phyloP scores from a whole-genome alignment of 176 grass and related monocot genomes.

The Rhynchospora tenuis region DNA sequence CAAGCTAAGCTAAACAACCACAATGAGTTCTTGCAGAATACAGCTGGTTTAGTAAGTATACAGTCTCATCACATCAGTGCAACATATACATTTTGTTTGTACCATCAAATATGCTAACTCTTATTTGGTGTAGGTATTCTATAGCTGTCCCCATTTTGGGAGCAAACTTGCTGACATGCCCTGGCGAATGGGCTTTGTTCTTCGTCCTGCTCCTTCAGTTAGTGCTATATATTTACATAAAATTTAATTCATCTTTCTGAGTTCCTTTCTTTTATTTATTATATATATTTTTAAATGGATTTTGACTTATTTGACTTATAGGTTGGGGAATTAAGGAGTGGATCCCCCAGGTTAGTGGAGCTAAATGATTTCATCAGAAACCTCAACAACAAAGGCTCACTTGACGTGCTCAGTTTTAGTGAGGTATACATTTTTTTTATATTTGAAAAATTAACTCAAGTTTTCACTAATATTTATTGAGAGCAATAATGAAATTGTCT shows the following conservation, averaged over 20 bases:
- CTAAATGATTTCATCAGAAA: slow-evolving; percentile 79
- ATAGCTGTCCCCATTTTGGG: slow-evolving; percentile 98
- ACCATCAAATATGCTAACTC: neutral
- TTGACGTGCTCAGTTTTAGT: slow-evolving; percentile 93
- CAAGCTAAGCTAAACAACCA: slow-evolving; percentile 87
- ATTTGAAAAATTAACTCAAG: neutral
- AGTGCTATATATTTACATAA: slow-evolving; percentile 21
- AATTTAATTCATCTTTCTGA: neutral
- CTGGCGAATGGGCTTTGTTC: slow-evolving; percentile 93
- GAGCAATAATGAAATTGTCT: slow-evolving; percentile 25
- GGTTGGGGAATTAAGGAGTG: slow-evolving; percentile 96
- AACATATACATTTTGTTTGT: slow-evolving; percentile 19
- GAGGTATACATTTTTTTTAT: slow-evolving; percentile 44
- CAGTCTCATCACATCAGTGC: neutral
- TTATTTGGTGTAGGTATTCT: slow-evolving; percentile 62
- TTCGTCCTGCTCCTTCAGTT: slow-evolving; percentile 89
- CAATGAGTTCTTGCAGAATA: slow-evolving; percentile 72
- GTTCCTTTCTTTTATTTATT: neutral
- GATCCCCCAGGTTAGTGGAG: slow-evolving; percentile 82
- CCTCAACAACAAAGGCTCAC: slow-evolving; percentile 60
- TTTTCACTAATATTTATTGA: neutral
- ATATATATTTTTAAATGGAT: neutral
- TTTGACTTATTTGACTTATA: slow-evolving; percentile 25
- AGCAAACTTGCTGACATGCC: slow-evolving; percentile 99
- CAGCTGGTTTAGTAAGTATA: slow-evolving; percentile 66